Evolutionary conservation across 2,329 filamentous ascomycete genomes (phyloP), one percentile per base, ranked within the genome.

Genomic region (Talaromyces sp.): DNA sequence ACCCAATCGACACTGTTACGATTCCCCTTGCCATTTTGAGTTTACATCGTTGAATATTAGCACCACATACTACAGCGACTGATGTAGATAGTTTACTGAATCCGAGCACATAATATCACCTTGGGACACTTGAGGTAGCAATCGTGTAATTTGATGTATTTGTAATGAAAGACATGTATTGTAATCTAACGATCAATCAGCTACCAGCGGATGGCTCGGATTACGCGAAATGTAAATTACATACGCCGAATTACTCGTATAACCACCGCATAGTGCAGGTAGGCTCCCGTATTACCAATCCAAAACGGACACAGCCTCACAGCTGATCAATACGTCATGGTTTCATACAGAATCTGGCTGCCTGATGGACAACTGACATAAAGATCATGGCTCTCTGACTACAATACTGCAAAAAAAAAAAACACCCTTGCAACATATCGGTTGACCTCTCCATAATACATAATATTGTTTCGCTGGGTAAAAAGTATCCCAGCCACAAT

Each of bases 1-100:
- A 19, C 53, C 31, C n/a, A 13, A 19, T 58, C 56, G 58, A 61
- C 40, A 25, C 61, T 61, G 58, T 61, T 29, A 65, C 53, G 58
- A 65, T 61, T 65, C 58, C 58, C 58, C 29, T 31, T 56, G 31
- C 53, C n/a, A 36, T 54, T 36, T 53, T 38, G 29, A 22, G 2
- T 15, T 56, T 56, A 17, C 19, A 56, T 36, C 11, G 31, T 56
- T 56, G 53, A 56, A 56, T 56, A 56, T 38, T 25, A 25, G 10
- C 19, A 54, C 53, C 53, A 56, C 31, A 56, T 56, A 56, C 31
- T 56, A 22, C 31, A 19, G 51, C 53, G 17, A 54, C 29, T 22
- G 17, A 11, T 36, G 53, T 56, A 34, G 53, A 56, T 56, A 56
- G 53, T 56, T 38, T 36, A 56, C 31, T 34, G 29, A 36, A 15